Evolutionary conservation across 2,329 filamentous ascomycete species (phyloP).

Genomic region (Talaromyces sp.): DNA sequence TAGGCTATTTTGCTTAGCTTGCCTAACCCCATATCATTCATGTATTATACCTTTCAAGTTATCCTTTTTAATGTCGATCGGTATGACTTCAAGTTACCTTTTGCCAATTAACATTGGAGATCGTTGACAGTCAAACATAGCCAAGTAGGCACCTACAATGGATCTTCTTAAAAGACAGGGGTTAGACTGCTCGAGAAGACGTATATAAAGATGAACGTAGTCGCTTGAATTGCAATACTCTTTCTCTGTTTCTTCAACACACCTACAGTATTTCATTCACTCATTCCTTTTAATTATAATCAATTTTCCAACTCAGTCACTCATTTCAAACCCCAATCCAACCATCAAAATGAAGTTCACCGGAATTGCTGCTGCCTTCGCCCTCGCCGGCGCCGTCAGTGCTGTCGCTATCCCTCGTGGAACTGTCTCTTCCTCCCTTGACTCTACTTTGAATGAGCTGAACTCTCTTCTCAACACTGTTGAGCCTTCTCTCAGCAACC

Average conservation of each 20-base stretch:
- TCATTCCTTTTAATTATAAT: neutral
- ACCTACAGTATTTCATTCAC: neutral
- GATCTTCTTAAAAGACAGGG: neutral
- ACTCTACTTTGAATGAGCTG: slow-evolving; percentile 18
- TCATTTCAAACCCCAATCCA: slow-evolving; percentile 21
- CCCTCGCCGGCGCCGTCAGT: slow-evolving; percentile 29
- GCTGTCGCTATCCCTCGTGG: slow-evolving; percentile 29
- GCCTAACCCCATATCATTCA: neutral
- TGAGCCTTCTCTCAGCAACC: slow-evolving; percentile 10
- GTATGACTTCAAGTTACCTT: neutral
- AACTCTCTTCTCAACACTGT: slow-evolving; percentile 16
- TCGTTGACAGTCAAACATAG: neutral
- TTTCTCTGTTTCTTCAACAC: neutral
- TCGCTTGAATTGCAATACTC: neutral
- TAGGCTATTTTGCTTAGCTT: neutral
- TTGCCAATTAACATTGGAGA: neutral
- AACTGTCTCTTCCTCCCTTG: slow-evolving; percentile 21
- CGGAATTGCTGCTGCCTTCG: slow-evolving; percentile 31
- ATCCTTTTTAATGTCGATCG: neutral
- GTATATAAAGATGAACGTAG: neutral
- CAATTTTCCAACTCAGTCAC: slow-evolving; percentile 20
- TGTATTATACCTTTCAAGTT: neutral
- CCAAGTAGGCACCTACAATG: neutral
- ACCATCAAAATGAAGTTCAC: slow-evolving; percentile 36
- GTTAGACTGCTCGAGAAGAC: neutral